A percentile compares a stretch with the other conserved stretches of the same genome.
Evolutionary conservation across 257 asterid genomes (phyloP).

Genomic region (Capsicum rhomboideum): DNA sequence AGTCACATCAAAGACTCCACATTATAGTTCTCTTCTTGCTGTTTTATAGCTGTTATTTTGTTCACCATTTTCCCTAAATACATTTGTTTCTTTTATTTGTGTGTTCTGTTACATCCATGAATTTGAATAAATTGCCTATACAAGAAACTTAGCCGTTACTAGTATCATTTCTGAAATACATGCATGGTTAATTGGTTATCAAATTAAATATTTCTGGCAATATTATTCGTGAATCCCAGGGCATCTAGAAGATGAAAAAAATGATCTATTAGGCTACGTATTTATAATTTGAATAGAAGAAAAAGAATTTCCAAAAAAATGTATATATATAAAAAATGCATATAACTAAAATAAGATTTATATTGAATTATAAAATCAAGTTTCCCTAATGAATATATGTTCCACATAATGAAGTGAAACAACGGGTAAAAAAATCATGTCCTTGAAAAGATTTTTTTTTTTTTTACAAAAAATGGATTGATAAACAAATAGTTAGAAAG

Average conservation of each 20-base stretch:
- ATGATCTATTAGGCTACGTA: too few species aligned
- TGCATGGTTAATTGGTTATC: not conserved
- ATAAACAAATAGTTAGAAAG: too few species aligned
- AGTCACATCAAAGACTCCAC: not conserved
- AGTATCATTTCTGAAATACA: not conserved
- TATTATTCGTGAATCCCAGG: not conserved
- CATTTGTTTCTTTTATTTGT: not conserved
- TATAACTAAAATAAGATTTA: too few species aligned
- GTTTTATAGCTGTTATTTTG: not conserved
- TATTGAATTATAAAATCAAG: too few species aligned
- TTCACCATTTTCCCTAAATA: not conserved
- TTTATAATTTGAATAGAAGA: too few species aligned
- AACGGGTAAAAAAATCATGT: too few species aligned
- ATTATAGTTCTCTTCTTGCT: not conserved
- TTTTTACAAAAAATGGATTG: too few species aligned
- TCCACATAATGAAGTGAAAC: too few species aligned
- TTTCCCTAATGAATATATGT: too few species aligned
- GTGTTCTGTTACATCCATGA: not conserved
- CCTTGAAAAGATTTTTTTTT: too few species aligned
- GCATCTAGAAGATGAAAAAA: not conserved
- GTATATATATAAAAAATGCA: too few species aligned
- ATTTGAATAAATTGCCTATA: not conserved
- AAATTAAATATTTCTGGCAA: not conserved
- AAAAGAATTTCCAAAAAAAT: too few species aligned
- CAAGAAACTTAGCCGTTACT: not conserved